A percentile compares a stretch with the other conserved stretches of the same genome.
phyloP scores from a whole-genome alignment of 2,329 filamentous ascomycete species.

The Rhexocercosporidium sp. region DNA sequence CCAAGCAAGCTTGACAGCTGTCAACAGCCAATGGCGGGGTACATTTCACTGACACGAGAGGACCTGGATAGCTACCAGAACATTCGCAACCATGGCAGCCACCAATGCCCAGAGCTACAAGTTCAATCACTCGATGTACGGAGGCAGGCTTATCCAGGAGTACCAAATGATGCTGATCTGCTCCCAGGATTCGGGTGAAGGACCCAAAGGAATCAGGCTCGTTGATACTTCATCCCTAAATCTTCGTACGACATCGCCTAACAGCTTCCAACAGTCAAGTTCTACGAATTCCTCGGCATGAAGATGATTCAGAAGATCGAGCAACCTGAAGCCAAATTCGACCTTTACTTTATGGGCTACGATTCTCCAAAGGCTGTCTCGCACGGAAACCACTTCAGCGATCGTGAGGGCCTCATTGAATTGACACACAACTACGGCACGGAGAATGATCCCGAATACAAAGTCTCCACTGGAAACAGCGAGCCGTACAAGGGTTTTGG shows the following conservation, averaged over 20 bases:
- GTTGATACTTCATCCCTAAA: slow-evolving; percentile 1
- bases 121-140: slow-evolving; percentile 85
- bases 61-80: slow-evolving; percentile 36
- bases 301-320: slow-evolving; percentile 79
- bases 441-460: slow-evolving; percentile 81
- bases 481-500: slow-evolving; percentile 76
- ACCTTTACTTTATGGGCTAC: slow-evolving; percentile 94
- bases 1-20: not conserved
- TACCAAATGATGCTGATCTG: slow-evolving; percentile 21
- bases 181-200: slow-evolving; percentile 83
- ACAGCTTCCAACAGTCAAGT: slow-evolving; percentile 66
- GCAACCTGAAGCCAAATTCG: slow-evolving; percentile 88
- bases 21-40: slow-evolving; percentile 18
- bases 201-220: slow-evolving; percentile 81
- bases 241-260: not conserved
- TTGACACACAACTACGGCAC: slow-evolving; percentile 87
- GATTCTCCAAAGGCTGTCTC: slow-evolving; percentile 78
- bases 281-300: slow-evolving; percentile 93
- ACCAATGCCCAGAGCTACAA: slow-evolving; percentile 80
- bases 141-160: not conserved
- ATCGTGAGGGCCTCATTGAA: slow-evolving; percentile 90
- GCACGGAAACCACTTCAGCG: slow-evolving; percentile 71
- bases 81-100: slow-evolving; percentile 51
- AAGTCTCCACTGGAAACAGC: slow-evolving; percentile 85
- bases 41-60: slow-evolving; percentile 25